These are phyloP conservation scores for Nicotiana attenuata DNA, from an alignment of 257 asterid species.

Conservation along the genomic window DNA sequence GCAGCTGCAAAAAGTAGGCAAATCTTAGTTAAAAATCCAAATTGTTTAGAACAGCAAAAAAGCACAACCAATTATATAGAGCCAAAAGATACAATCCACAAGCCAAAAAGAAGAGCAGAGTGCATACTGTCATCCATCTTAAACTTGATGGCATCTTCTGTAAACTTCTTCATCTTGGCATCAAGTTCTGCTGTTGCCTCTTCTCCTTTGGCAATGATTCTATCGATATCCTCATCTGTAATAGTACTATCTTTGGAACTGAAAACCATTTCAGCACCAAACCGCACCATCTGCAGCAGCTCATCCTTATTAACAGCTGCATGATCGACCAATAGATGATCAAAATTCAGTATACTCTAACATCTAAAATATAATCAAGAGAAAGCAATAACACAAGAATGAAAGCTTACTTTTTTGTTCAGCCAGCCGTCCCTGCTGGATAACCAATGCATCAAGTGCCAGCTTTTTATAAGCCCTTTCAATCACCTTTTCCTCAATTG, in stretches of 20 bases:
- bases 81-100: background rate
- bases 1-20: conserved; percentile 64
- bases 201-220: conserved; percentile 98
- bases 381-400: conserved; percentile 21
- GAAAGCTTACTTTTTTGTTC: conserved; percentile 77
- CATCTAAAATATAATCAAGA: background rate
- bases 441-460: conserved; percentile 99
- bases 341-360: conserved; percentile 4
- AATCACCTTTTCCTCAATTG: conserved; percentile 98
- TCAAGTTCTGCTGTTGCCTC: conserved; percentile 99
- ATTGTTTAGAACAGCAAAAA: conserved; percentile 12
- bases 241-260: conserved; percentile 98
- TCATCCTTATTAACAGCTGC: conserved; percentile 98
- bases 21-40: conserved; percentile 23
- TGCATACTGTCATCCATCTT: conserved; percentile 97
- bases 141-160: conserved; percentile 97
- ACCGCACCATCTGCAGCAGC: conserved; percentile 95
- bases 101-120: conserved; percentile 12
- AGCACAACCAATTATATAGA: background rate
- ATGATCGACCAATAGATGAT: conserved; percentile 11
- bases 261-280: conserved; percentile 99
- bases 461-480: conserved; percentile 99
- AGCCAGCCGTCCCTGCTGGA: conserved; percentile 97
- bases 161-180: conserved; percentile 97
- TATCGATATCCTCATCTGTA: conserved; percentile 97